Percentiles rank a stretch among this genome's conserved stretches.
Evolutionary conservation across 176 grass and related monocot genomes (phyloP).

Genomic region (Poa pratensis): DNA sequence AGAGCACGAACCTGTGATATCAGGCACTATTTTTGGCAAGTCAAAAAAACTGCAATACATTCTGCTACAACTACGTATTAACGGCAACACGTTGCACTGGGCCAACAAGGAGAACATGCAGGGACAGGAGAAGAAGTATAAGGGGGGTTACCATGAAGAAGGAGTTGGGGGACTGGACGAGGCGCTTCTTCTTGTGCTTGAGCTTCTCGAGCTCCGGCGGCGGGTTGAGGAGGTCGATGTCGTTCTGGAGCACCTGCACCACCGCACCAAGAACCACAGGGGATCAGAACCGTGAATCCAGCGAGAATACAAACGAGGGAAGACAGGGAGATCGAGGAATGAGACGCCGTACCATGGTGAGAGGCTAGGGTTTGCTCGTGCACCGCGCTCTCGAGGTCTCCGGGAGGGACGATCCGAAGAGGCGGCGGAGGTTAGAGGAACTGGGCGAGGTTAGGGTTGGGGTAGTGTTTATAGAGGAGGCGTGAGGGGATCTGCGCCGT

Average conservation of each 20-base stretch:
- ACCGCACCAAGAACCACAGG: neutral
- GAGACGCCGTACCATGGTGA: constrained; percentile 31
- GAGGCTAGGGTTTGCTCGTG: constrained; percentile 22
- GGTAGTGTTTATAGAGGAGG: neutral
- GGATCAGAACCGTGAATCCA: neutral
- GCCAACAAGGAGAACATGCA: neutral
- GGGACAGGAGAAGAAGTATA: neutral
- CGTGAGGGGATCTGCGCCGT: constrained; percentile 15
- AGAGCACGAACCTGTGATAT: too few species aligned
- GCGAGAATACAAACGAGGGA: too few species aligned
- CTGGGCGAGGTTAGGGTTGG: neutral
- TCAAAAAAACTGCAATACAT: too few species aligned
- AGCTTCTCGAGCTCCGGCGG: constrained; percentile 80
- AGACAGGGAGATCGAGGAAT: neutral
- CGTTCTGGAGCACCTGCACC: constrained; percentile 74
- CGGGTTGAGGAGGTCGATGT: constrained; percentile 85
- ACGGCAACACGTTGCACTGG: neutral
- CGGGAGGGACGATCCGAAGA: constrained; percentile 33
- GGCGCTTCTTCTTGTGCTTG: constrained; percentile 94
- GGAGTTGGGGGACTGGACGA: constrained; percentile 83
- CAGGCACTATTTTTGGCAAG: neutral
- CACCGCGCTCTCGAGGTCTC: constrained; percentile 27
- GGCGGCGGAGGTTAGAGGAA: neutral
- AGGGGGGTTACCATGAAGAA: constrained; percentile 66
- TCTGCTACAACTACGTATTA: neutral